Evolutionary conservation across 2,329 filamentous ascomycete species (phyloP).

Genomic region (Aspergillus udagawae): DNA sequence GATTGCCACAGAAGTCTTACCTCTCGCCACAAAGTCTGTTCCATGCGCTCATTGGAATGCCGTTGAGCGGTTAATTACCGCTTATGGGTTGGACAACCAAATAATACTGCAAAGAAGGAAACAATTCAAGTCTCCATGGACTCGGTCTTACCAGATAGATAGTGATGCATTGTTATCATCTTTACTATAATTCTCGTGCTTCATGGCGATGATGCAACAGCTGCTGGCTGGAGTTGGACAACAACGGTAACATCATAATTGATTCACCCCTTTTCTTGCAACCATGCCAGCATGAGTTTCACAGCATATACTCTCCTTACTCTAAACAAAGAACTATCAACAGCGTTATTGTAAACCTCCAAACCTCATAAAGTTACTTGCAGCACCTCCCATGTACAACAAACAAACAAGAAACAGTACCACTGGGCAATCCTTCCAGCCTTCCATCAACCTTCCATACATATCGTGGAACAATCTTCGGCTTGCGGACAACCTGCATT

Average conservation of each 20-base stretch:
- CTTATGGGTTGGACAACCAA: no score
- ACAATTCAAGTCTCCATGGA: not conserved
- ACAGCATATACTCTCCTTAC: not conserved
- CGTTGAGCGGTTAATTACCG: no score
- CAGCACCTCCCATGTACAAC: no score
- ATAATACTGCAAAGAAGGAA: no score
- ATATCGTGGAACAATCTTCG: not conserved
- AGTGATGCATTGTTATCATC: not conserved
- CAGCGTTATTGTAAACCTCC: not conserved
- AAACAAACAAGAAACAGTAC: no score
- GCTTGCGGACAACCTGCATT: not conserved
- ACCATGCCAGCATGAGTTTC: not conserved
- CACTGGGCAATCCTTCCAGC: no score
- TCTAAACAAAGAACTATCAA: not conserved
- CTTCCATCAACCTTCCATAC: no score
- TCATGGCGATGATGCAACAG: not conserved
- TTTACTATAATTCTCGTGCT: not conserved
- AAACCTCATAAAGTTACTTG: not conserved
- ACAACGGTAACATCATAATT: not conserved
- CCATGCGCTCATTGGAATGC: not conserved
- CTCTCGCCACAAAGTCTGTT: not conserved
- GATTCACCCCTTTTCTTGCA: not conserved
- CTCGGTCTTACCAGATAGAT: no score
- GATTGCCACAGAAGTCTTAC: not conserved
- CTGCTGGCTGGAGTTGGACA: not conserved